A percentile compares a stretch with the other conserved stretches of the same genome.
Conservation (phyloP, 169 alveolate genomes). For the Babesia sp. region DNA sequence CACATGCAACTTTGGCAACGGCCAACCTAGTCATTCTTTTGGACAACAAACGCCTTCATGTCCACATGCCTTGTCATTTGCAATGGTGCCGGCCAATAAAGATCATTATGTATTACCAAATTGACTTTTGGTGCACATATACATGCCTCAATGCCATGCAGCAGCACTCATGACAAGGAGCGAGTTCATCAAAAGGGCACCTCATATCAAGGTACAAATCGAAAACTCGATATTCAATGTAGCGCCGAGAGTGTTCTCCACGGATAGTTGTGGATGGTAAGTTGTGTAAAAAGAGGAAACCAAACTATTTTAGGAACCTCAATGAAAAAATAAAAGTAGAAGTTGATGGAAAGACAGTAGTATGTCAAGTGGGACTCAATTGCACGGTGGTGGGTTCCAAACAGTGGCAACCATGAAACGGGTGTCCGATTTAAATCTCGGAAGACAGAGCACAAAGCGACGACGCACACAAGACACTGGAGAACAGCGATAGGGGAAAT, state of each 20-base stretch:
- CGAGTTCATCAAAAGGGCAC: constrained; percentile 65
- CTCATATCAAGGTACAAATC: constrained; percentile 55
- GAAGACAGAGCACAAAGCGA: too few species aligned
- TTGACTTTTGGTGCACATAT: neutral
- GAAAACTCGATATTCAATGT: constrained; percentile 35
- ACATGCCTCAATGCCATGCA: neutral
- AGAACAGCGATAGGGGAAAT: too few species aligned
- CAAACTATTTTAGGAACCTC: constrained; percentile 51
- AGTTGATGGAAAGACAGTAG: constrained; percentile 68
- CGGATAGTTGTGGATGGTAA: constrained; percentile 80
- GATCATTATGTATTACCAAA: too few species aligned
- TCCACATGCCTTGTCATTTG: too few species aligned
- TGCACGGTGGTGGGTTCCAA: constrained; percentile 66
- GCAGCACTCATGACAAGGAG: constrained; percentile 73
- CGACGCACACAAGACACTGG: too few species aligned
- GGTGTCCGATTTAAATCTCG: too few species aligned
- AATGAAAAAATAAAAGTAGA: constrained; percentile 63
- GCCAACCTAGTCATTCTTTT: too few species aligned
- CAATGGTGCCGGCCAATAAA: too few species aligned
- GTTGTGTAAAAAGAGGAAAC: neutral
- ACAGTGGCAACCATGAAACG: constrained; percentile 16
- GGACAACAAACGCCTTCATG: too few species aligned
- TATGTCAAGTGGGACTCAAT: constrained; percentile 76
- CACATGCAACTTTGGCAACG: too few species aligned
- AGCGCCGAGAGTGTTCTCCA: constrained; percentile 68